These are phyloP conservation scores for Macrophomina pseudophaseolina DNA, from an alignment of 2,329 filamentous ascomycete genomes.

Conservation along the genomic window DNA sequence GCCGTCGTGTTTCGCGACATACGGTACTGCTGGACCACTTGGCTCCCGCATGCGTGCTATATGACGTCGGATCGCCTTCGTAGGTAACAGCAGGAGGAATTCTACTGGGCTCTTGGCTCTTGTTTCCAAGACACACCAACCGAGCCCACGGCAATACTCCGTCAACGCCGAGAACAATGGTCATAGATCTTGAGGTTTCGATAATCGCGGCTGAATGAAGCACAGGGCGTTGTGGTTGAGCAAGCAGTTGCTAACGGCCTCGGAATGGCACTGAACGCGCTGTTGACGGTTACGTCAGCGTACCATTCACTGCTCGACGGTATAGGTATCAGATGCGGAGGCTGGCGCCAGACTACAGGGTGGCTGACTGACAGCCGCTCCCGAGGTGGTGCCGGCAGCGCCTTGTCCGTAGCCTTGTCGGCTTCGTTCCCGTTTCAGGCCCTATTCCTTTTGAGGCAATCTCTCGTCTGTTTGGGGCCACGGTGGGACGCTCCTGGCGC, in stretches of 20 bases:
- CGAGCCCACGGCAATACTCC: background rate
- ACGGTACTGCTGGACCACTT: background rate
- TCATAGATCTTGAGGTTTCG: too few relatives aligned
- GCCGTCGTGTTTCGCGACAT: background rate
- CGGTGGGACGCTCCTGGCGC: background rate
- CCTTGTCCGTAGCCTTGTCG: background rate
- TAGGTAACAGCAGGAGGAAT: background rate
- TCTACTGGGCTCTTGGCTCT: background rate
- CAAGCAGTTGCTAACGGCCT: too few relatives aligned
- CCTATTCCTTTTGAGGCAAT: slow-evolving; percentile 7
- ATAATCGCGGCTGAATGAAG: too few relatives aligned
- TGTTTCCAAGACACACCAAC: background rate
- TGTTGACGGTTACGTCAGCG: background rate
- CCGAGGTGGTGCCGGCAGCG: background rate
- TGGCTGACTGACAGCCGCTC: slow-evolving; percentile 6
- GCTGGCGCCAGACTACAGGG: background rate
- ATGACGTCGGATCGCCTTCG: background rate
- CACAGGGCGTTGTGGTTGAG: too few relatives aligned
- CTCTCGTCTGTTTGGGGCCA: background rate
- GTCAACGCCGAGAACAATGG: too few relatives aligned
- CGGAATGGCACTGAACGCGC: too few relatives aligned
- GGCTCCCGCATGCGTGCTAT: background rate
- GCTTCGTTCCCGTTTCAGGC: background rate
- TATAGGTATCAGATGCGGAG: background rate
- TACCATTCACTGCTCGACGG: background rate